phyloP scores from a whole-genome alignment of 1,284 basidiomycete species.

The Malassezia obtusa region DNA sequence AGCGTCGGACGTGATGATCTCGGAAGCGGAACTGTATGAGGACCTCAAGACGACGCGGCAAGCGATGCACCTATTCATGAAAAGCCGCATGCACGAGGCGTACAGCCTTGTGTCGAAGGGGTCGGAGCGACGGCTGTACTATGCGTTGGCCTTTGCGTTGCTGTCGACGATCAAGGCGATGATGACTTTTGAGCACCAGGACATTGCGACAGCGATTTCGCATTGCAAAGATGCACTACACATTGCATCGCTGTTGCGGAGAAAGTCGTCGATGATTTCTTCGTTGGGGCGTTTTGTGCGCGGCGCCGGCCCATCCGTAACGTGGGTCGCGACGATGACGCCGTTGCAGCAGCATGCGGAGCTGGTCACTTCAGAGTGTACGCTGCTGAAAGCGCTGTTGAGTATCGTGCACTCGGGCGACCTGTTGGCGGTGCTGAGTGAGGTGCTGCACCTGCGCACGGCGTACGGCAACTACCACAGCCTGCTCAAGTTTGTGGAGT shows the following conservation, averaged over 20 bases:
- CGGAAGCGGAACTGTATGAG: slow-evolving; percentile 22
- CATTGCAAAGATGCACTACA: slow-evolving; percentile 41
- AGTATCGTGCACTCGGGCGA: slow-evolving; percentile 46
- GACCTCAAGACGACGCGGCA: slow-evolving; percentile 32
- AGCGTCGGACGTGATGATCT: slow-evolving; percentile 27
- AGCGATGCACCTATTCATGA: slow-evolving; percentile 45
- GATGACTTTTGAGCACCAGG: slow-evolving; percentile 47
- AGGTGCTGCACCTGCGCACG: slow-evolving; percentile 46
- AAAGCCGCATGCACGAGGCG: slow-evolving; percentile 45
- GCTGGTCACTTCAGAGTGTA: slow-evolving; percentile 40
- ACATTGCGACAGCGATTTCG: slow-evolving; percentile 41
- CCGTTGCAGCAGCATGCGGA: slow-evolving; percentile 43
- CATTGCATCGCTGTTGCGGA: slow-evolving; percentile 38
- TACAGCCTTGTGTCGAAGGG: slow-evolving; percentile 34
- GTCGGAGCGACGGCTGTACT: slow-evolving; percentile 39
- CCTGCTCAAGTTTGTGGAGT: slow-evolving; percentile 43
- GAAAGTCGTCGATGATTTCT: slow-evolving; percentile 27
- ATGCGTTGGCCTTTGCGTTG: slow-evolving; percentile 41
- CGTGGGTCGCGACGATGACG: slow-evolving; percentile 33
- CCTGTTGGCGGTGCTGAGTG: slow-evolving; percentile 41
- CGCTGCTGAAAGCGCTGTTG: slow-evolving; percentile 41
- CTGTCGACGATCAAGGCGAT: slow-evolving; percentile 47
- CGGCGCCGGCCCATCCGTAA: slow-evolving; percentile 36
- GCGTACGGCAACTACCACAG: slow-evolving; percentile 46
- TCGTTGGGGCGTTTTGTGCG: slow-evolving; percentile 43